These are phyloP conservation scores for Talaromyces liani DNA, from an alignment of 495 filamentous ascomycete species.

Conservation along the genomic window DNA sequence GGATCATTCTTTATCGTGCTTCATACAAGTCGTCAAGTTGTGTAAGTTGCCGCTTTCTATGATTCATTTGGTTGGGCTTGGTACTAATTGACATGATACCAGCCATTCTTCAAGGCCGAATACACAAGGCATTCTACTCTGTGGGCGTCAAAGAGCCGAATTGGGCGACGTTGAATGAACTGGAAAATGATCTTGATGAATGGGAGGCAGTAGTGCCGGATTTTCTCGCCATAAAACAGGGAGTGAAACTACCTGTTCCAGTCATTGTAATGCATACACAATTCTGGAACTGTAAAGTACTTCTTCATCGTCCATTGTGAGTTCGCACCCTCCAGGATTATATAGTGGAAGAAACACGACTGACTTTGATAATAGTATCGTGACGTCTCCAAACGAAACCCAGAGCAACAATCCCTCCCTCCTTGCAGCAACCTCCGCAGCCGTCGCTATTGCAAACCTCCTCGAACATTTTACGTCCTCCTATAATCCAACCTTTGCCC, in stretches of 20 bases:
- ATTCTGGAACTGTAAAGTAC: slow-evolving; percentile 4
- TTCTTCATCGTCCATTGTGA: neutral
- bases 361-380: neutral
- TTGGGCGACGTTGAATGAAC: neutral
- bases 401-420: neutral
- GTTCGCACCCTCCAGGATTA: too few relatives aligned
- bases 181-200: neutral
- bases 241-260: neutral
- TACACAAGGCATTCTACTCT: neutral
- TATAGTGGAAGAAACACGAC: too few relatives aligned
- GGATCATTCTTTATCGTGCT: neutral
- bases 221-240: neutral
- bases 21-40: neutral
- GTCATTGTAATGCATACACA: neutral
- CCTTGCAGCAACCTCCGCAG: neutral
- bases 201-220: neutral
- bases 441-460: neutral
- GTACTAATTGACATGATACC: neutral
- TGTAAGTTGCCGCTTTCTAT: neutral
- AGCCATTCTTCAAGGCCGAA: slow-evolving; percentile 5
- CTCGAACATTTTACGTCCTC: slow-evolving; percentile 1
- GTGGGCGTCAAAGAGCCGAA: neutral
- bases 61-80: neutral
- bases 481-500: neutral
- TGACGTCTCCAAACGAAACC: neutral